phyloP scores from a whole-genome alignment of 306 rosid genomes.

The Quercus dentata region DNA sequence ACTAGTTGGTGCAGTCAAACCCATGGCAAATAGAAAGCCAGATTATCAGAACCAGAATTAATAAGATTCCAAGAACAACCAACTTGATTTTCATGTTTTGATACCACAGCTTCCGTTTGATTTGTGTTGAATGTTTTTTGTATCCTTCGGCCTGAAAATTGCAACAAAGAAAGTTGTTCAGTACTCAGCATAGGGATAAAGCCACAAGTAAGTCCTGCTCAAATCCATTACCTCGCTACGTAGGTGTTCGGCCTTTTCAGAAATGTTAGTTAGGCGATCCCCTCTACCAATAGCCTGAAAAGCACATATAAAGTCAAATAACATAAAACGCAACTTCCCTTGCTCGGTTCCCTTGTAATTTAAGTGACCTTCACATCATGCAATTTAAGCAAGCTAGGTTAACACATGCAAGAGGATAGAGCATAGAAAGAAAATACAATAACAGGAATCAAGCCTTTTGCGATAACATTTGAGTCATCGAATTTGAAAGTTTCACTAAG shows the following conservation, averaged over 20 bases:
- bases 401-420: not conserved
- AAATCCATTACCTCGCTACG: constrained; percentile 60
- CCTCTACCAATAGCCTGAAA: constrained; percentile 82
- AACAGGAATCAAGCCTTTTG: not conserved
- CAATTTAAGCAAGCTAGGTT: constrained; percentile 3
- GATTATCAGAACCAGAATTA: constrained; percentile 66
- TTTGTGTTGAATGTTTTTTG: constrained; percentile 63
- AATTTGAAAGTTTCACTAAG: not conserved
- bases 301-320: constrained; percentile 6
- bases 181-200: not conserved
- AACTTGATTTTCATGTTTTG: constrained; percentile 95
- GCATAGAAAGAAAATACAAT: not conserved
- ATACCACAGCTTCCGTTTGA: constrained; percentile 90
- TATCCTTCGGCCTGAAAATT: constrained; percentile 72
- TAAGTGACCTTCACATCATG: not conserved
- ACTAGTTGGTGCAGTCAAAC: constrained; percentile 77
- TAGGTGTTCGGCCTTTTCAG: constrained; percentile 70
- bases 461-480: not conserved
- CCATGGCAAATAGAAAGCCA: constrained; percentile 93
- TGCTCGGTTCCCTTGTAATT: not conserved
- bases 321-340: not conserved
- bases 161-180: constrained; percentile 17
- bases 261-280: constrained; percentile 70
- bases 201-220: constrained; percentile 10
- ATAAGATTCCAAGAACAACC: constrained; percentile 70